These are phyloP conservation scores for Tieghemostelium lacteum DNA, from an alignment of 78 protist genomes.

Conservation along the genomic window DNA sequence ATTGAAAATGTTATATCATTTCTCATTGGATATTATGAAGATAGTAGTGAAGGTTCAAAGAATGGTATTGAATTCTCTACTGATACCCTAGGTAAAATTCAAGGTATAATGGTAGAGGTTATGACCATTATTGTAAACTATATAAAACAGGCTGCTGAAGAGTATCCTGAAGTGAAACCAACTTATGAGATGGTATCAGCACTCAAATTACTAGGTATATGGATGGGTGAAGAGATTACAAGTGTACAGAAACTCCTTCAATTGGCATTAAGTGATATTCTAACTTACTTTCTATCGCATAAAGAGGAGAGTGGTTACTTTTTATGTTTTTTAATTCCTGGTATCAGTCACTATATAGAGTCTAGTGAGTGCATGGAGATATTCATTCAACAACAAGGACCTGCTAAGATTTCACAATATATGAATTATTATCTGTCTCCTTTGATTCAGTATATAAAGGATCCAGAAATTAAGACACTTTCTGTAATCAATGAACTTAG, in stretches of 20 bases:
- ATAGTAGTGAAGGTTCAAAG: neutral
- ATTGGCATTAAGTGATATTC: neutral
- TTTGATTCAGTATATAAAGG: neutral
- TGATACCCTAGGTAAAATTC: conserved; percentile 23
- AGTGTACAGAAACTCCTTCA: neutral
- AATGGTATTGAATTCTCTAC: neutral
- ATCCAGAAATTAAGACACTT: neutral
- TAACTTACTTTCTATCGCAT: neutral
- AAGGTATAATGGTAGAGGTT: conserved; percentile 22
- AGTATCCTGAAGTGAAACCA: conserved; percentile 10
- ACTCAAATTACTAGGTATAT: conserved; percentile 9
- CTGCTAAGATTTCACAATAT: conserved; percentile 1
- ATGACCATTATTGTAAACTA: conserved; percentile 33
- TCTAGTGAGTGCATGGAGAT: neutral
- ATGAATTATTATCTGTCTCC: neutral
- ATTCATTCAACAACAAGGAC: conserved; percentile 2
- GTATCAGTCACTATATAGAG: conserved; percentile 6
- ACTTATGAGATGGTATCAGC: neutral
- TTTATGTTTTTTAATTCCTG: conserved; percentile 40
- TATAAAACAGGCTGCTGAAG: conserved; percentile 29
- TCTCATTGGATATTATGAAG: conserved; percentile 18
- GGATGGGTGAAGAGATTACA: conserved; percentile 25
- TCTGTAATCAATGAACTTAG: neutral
- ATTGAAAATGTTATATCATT: conserved; percentile 11
- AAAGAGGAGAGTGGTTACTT: conserved; percentile 26